Evolutionary conservation across 2,329 filamentous ascomycete genomes (phyloP), one percentile per base, ranked within the genome.

Genomic region (Atkinsonella texensis): DNA sequence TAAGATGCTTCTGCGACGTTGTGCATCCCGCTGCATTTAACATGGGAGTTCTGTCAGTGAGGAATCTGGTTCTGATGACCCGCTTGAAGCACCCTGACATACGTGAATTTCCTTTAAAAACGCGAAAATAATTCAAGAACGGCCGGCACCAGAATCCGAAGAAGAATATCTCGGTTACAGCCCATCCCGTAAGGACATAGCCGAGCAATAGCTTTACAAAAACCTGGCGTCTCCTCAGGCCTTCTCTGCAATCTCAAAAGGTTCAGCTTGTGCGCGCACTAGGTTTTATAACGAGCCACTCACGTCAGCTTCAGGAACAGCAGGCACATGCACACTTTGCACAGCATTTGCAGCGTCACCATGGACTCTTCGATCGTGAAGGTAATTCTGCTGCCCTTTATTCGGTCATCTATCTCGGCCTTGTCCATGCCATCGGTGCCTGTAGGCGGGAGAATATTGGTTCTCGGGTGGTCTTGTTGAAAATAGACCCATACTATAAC

Each of bases 321-420:
- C 46, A 52, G 39, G 33, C 50, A 52, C 50, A 52, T 52, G 50
- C 50, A 52, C 11, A 45, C 50, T 39, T 52, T 52, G 50, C 46
- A 52, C 46, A 52, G 46, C 46, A 52, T 47, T 33, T 52, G 50
- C 40, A 52, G 18, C 18, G 48, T 32, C 10, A 52, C 40, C 50
- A 52, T 52, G 45, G 50, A 52, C 50, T 52, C 50, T 18, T 49
- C 50, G 41, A 52, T 52, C 2, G 33, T 33, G 31, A 49, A 52
- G 12, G 50, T 52, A 12, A 52, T 48, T 23, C 39, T 52, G 50
- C 50, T 52, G 31, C 50, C 50, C 31, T 49, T 46, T 10, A 49
- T 13, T 20, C 50, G 50, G 13, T 52, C 50, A 12, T 38, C 17
- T 8, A 52, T 46, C 20, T 52, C 50, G 32, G 17, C 41, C 4